Evolutionary conservation across 352 stramenopile genomes (phyloP), one percentile per base, ranked within the genome.

Genomic region (Phytopythium cucurbitacearum): DNA sequence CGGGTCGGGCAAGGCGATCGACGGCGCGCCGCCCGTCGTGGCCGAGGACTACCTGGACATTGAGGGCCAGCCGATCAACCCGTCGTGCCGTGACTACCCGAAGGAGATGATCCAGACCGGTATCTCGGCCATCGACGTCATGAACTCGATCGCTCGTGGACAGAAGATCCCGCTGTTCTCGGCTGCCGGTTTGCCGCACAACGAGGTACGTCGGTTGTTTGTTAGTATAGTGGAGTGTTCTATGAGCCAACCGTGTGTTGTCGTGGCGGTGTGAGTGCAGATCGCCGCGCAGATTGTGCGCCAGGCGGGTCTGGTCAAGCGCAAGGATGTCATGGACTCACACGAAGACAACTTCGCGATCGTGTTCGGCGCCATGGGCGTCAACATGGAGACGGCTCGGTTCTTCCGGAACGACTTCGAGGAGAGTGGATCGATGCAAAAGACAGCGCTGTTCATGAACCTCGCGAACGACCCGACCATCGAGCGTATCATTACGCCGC

Each of bases 51-150:
- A 99, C 68, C 68, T 99, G 36, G 97, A 99, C 69, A 99, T 99
- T 65, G 95, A 99, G 73, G 97, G 97, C 44, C 96, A 99, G 77
- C 96, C 97, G 53, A 99, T 99, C 78, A 99, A 99, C 82, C 97
- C 97, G 38, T 99, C 88, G 53, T 98, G 95, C 64, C 93, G 97
- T 77, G 96, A 99, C 72, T 99, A 99, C 78, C 97, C 97, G 58
- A 99, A 99, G 83, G 96, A 97, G 64, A 99, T 99, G 97, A 99
- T 99, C 68, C 97, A 99, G 76, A 99, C 97, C 37, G 97, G 97
- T 72, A 99, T 99, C 60, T 99, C 96, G 33, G 97, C 97, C 52
- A 99, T 99, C 76, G 97, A 99, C 79, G 96, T 99, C 34, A 99
- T 99, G 97, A 99, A 99, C 88, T 98, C 94, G 49, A 98, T 99